phyloP scores from a whole-genome alignment of 83 land plant genomes.

The Larix sibirica region DNA sequence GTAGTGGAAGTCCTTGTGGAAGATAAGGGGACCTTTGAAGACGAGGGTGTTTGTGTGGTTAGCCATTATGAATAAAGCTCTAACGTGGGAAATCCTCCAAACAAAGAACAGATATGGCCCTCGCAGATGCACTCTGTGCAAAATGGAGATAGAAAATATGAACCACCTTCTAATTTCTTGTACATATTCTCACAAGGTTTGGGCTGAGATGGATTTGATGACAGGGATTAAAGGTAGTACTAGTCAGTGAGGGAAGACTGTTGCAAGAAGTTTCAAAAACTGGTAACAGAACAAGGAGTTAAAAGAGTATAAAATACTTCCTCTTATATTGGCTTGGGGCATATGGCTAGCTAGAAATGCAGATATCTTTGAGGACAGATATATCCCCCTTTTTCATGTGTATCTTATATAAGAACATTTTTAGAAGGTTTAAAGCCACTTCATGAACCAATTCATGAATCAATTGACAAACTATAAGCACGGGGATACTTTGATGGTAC shows the following conservation, averaged over 20 bases:
- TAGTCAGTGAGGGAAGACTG: not conserved
- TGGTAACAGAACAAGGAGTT: too few relatives aligned
- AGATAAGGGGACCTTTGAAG: not conserved
- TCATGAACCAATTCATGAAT: too few relatives aligned
- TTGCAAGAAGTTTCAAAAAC: not conserved
- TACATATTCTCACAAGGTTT: not conserved
- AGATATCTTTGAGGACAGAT: too few relatives aligned
- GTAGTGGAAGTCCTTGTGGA: not conserved
- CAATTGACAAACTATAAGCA: too few relatives aligned
- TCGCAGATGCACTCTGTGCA: not conserved
- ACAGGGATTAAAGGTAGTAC: not conserved
- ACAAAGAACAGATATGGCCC: not conserved
- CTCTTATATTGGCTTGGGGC: too few relatives aligned
- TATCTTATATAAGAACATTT: too few relatives aligned
- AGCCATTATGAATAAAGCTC: not conserved
- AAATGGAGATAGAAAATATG: not conserved
- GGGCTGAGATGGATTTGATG: not conserved
- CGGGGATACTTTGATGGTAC: too few relatives aligned
- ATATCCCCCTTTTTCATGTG: too few relatives aligned
- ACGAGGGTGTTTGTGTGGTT: not conserved
- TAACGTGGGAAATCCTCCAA: not conserved
- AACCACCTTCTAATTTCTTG: not conserved
- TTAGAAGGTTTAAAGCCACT: too few relatives aligned
- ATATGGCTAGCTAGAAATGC: too few relatives aligned
- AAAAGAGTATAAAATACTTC: too few relatives aligned